Conservation (phyloP, 345 rosid species). For the Salix caprea region DNA sequence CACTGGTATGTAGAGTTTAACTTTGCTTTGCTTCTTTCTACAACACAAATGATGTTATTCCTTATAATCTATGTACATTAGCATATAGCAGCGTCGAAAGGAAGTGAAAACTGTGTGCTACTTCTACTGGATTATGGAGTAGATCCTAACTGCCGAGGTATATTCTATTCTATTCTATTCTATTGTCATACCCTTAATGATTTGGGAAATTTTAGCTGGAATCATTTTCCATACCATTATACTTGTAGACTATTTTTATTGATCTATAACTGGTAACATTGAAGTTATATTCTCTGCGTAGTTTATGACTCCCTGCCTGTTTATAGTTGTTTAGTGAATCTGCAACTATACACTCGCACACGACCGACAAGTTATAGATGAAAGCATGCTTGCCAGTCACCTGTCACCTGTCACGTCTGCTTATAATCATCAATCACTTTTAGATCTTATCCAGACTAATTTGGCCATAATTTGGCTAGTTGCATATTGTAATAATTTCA, state of each 20-base stretch:
- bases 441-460: too few relatives aligned
- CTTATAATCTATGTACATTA: slow-evolving; percentile 18
- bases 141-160: slow-evolving; percentile 73
- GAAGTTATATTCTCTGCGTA: background rate
- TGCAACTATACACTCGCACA: background rate
- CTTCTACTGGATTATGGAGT: slow-evolving; percentile 64
- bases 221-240: background rate
- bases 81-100: slow-evolving; percentile 88
- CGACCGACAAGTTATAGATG: background rate
- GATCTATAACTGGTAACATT: background rate
- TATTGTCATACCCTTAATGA: background rate
- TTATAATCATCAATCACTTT: background rate
- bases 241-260: background rate
- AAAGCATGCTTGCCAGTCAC: slow-evolving; percentile 15
- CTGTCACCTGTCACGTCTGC: background rate
- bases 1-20: slow-evolving; percentile 15
- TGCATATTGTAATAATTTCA: background rate
- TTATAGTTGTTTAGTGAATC: background rate
- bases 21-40: background rate
- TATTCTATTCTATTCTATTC: background rate
- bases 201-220: background rate
- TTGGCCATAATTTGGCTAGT: too few relatives aligned
- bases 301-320: background rate
- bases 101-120: slow-evolving; percentile 65
- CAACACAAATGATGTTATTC: background rate